These are phyloP conservation scores for Mucor lusitanicus DNA, from an alignment of 371 early-diverging fungal genomes.

Conservation along the genomic window DNA sequence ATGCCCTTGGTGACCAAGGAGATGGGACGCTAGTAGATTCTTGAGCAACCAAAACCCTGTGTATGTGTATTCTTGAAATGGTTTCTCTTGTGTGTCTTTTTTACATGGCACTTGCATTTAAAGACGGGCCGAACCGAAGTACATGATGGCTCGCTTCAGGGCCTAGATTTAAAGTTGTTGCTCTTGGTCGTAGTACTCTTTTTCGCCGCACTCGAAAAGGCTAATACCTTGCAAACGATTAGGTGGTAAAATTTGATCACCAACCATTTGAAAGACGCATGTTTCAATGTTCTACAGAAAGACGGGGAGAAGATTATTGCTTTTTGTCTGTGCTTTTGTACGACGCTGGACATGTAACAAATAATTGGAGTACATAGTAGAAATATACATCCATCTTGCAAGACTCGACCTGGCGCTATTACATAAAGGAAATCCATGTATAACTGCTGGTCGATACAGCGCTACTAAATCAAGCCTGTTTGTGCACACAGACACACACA, in stretches of 20 bases:
- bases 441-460: too few relatives aligned
- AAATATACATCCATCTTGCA: not conserved
- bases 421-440: not conserved
- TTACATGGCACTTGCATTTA: not conserved
- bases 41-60: too few relatives aligned
- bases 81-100: too few relatives aligned
- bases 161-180: conserved; percentile 7
- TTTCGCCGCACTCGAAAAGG: not conserved
- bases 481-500: not conserved
- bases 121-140: conserved; percentile 7
- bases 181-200: not conserved
- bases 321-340: conserved; percentile 33
- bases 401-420: not conserved
- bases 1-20: too few relatives aligned
- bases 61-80: too few relatives aligned
- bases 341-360: not conserved
- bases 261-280: conserved; percentile 29
- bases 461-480: not conserved
- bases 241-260: conserved; percentile 6
- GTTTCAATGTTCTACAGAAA: conserved; percentile 15
- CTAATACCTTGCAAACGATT: not conserved
- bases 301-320: not conserved
- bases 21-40: too few relatives aligned
- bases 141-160: not conserved
- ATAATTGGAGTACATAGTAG: not conserved